Base-by-base conservation (phyloP, 345 rosid genomes). In the Diplotaxis tenuifolia region DNA sequence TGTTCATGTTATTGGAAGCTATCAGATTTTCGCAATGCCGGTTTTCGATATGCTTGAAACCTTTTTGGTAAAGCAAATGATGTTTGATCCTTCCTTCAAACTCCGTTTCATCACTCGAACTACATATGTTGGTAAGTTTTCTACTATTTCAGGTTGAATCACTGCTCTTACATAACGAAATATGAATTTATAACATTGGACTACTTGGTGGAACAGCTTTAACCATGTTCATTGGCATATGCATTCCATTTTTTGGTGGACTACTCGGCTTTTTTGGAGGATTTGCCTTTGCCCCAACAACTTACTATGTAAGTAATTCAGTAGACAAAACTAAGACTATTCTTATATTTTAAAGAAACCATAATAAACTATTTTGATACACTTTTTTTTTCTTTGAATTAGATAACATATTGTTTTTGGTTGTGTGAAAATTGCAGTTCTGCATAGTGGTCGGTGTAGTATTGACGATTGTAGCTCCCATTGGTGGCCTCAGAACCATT, bases 31-130 rank as follows among this genome's bases (percentile, higher is more conserved):
- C 25, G 91, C 94, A 5, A 91, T 93, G 84, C 96, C 92, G 0
- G 96, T 93, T 47, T 93, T 93, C 19, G 97, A 91, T 78, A 86
- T 88, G 97, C n/a, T 89, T 0, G 96, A 93, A 74, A 88, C 91
- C 23, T 42, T 84, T 2, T 65, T 93, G 64, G 94, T 91, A 6
- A 89, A 79, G 78, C 28, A 77, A 72, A 4, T 84, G 83, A 56
- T 58, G 16, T 88, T 89, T 77, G 19, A 8, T 18, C 96, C 96
- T 58, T 69, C 64, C 25, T 79, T 75, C 52, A 62, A 16, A 75
- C 91, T 91, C 21, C 91, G 97, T 1, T 83, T 93, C 21, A 63
- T 93, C 29, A 63, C 88, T 15, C 91, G 97, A 7, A 78, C 83
- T 8, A 0, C 65, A 22, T 93, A 91, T 36, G 98, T 93, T 21